These are phyloP conservation scores for Pseudocohnilembus persalinus DNA, from an alignment of 169 alveolate species.

Conservation along the genomic window DNA sequence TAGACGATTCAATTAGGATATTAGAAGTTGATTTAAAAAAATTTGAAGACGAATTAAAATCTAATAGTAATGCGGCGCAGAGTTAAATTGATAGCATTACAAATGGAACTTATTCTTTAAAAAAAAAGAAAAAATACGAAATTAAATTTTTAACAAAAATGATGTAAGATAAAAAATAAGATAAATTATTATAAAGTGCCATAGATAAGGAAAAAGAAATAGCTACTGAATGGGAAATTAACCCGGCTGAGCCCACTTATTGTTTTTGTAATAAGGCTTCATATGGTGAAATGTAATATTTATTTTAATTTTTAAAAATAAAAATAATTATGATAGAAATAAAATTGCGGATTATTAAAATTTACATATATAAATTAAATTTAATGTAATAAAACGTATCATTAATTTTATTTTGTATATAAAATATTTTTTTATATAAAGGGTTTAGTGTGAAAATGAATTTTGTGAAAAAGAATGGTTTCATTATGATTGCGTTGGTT, in stretches of 20 bases:
- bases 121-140: not conserved
- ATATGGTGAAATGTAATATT: not conserved
- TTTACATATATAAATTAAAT: too few relatives aligned
- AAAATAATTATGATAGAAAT: too few relatives aligned
- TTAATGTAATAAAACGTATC: too few relatives aligned
- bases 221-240: not conserved
- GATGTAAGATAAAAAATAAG: not conserved
- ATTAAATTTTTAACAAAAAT: too few relatives aligned
- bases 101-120: not conserved
- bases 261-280: not conserved
- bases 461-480: slow-evolving; percentile 28
- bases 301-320: too few relatives aligned
- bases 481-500: slow-evolving; percentile 28
- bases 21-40: not conserved
- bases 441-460: slow-evolving; percentile 18
- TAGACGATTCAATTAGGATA: not conserved
- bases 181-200: not conserved
- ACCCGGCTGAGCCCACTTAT: not conserved
- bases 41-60: not conserved
- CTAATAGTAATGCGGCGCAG: not conserved
- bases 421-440: not conserved
- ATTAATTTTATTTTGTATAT: too few relatives aligned
- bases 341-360: too few relatives aligned
- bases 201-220: not conserved
- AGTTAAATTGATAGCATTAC: too few relatives aligned